Evolutionary conservation across 805 yeast species (phyloP).

Genomic region (Teunomyces kruisii): DNA sequence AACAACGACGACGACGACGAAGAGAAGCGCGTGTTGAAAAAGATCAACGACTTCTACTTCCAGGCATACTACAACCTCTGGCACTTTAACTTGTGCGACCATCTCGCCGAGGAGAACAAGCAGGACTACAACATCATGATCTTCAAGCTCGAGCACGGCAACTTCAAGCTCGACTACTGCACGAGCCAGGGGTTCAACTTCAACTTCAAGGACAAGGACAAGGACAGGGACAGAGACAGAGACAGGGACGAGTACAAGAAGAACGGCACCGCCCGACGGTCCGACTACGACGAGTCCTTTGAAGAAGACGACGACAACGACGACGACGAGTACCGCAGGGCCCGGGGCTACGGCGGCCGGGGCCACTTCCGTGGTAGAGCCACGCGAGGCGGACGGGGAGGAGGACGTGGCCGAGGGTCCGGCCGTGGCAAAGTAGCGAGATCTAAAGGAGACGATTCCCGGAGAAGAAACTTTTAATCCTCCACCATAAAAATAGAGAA

Average conservation of each 20-base stretch:
- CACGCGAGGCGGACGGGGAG: constrained; percentile 3
- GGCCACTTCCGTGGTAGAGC: constrained; percentile 3
- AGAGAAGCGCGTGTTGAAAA: constrained; percentile 43
- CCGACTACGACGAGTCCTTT: not conserved
- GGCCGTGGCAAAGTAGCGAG: not conserved
- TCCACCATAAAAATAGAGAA: constrained; percentile 1
- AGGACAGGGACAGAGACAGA: too few relatives aligned
- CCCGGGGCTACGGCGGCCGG: constrained; percentile 6
- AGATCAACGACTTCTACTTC: constrained; percentile 59
- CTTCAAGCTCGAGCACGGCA: constrained; percentile 43
- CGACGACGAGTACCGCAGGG: constrained; percentile 6
- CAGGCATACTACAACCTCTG: constrained; percentile 69
- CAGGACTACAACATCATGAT: constrained; percentile 43
- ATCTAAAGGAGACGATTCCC: not conserved
- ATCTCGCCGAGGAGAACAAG: constrained; percentile 11
- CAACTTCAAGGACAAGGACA: constrained; percentile 36
- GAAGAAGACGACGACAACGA: constrained; percentile 8
- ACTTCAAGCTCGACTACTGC: constrained; percentile 49
- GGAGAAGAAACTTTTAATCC: constrained; percentile 1
- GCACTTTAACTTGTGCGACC: constrained; percentile 76
- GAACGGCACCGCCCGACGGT: too few relatives aligned
- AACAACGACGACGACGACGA: constrained; percentile 20
- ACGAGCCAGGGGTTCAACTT: constrained; percentile 65
- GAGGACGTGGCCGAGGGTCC: constrained; percentile 8
- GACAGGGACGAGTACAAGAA: too few relatives aligned